Base-by-base conservation (phyloP, 441 rosid species). In the Populus hybrid region DNA sequence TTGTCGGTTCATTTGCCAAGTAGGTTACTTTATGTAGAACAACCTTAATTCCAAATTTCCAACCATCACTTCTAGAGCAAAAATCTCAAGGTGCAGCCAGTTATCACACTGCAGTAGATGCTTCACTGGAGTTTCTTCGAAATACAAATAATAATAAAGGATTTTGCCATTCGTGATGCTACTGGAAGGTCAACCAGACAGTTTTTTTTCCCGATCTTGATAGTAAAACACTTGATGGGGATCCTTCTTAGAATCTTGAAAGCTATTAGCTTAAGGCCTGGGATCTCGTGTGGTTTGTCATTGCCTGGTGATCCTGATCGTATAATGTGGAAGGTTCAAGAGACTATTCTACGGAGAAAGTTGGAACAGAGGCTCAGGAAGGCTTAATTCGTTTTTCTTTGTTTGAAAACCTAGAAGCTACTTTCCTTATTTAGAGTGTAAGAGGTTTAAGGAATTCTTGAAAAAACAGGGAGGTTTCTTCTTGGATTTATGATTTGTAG, bases 1-100 rank as follows among this genome's bases (percentile, higher is more conserved):
- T 64, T 50, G 23, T 34, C 42, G 67, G 34, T 66, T 72, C 35
- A 20, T 42, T 38, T 70, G 18, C 2, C 10, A n/a, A 77, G 64
- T 18, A 26, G n/a, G 69, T 10, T 10, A 14, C 16, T 64, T 18
- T 18, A 18, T 5, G 69, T 28, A 65, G 75, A 46, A 30, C 65
- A 42, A 63, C 9, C 30, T 66, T 77, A 61, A 34, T 73, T 36
- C 73, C 69, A 63, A 35, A 61, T 21, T 73, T 36, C 73, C 69
- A 63, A 35, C 36, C 12, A 36, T 73, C 34, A 14, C 35, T 14
- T 70, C 70, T 23, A 16, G 54, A 14, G 36, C 4, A 63, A 65
- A 24, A 5, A 6, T 24, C 63, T 6, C 24, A 3, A 18, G 30
- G 54, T 72, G 70, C 5, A 14, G 10, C 46, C 12, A 2, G 6